phyloP scores from a whole-genome alignment of 1,284 basidiomycete species.

The Heliocybe sulcata region DNA sequence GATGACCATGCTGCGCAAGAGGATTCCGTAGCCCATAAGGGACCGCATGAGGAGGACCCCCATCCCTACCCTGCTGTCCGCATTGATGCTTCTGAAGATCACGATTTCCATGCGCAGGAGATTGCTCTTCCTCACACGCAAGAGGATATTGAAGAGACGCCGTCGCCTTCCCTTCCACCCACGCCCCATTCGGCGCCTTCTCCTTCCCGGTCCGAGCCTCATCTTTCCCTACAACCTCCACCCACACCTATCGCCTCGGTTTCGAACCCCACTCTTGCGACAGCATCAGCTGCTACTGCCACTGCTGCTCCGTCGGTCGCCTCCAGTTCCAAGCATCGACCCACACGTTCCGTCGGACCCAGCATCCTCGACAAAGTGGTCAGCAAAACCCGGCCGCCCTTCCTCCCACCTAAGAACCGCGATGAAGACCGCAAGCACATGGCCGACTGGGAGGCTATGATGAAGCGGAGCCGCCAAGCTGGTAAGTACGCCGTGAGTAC shows the following conservation, averaged over 20 bases:
- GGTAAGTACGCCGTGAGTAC: conserved; percentile 34
- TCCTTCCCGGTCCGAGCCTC: conserved; percentile 7
- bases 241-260: background rate
- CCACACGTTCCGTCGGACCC: conserved; percentile 27
- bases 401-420: conserved; percentile 79
- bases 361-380: conserved; percentile 68
- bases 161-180: background rate
- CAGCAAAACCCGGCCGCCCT: conserved; percentile 73
- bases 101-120: conserved; percentile 18
- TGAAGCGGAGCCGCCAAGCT: conserved; percentile 70
- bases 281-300: conserved; percentile 9
- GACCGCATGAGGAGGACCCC: background rate
- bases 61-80: conserved; percentile 33
- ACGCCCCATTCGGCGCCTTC: conserved; percentile 9
- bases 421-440: conserved; percentile 82
- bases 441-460: conserved; percentile 89
- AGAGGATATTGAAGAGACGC: background rate
- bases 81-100: conserved; percentile 35
- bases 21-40: conserved; percentile 10
- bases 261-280: conserved; percentile 7
- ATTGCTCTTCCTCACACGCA: conserved; percentile 10
- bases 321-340: conserved; percentile 3
- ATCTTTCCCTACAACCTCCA: conserved; percentile 9
- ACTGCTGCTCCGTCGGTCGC: conserved; percentile 7
- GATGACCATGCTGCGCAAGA: conserved; percentile 5